Evolutionary conservation across 352 stramenopile genomes (phyloP), one percentile per base, ranked within the genome.

Genomic region (Phytopythium mirpurense): DNA sequence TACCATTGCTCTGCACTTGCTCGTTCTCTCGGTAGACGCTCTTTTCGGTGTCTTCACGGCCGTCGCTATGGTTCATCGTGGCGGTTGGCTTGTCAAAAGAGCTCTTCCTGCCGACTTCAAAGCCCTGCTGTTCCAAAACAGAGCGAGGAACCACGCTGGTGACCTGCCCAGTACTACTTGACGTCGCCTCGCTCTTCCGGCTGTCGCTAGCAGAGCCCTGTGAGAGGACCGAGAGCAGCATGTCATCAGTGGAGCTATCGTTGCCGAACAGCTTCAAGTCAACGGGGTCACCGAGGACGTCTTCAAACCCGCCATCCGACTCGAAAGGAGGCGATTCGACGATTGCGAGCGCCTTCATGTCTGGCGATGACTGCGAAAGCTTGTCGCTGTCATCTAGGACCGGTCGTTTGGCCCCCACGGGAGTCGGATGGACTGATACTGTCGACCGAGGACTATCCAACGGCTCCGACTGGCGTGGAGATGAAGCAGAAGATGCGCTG

Each of bases 161-260:
- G 14, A 21, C 8, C 12, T 34, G 41, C 2, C 24, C n/a, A 15
- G 3, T 12, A 16, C 23, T 47, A 4, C 6, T 47, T 21, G 41
- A 9, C 18, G 15, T 21, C 21, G 21, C 3, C 24, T 47, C 41
- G 23, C 41, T 11, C 41, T 47, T 47, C 41, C 41, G 41, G 18
- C 19, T 52, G 31, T 42, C 46, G 16, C 48, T 35, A 1, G 1
- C 7, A 21, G 48, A 36, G 15, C 21, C 24, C 36, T 37, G 24
- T 2, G 34, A 21, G 2, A 54, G 19, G 0, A n/a, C 35, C 14
- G 48, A 54, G 34, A 45, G 35, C 18, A 54, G 26, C 0, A 54
- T n/a, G 15, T 45, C 34, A 16, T 54, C 48, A 10, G 32, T 24
- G 18, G 35, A 45, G 26, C 35, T 54, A 24, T 54, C 34, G 16